Percentiles rank a stretch among this genome's conserved stretches.
Evolutionary conservation across 2,329 filamentous ascomycete species (phyloP).

Genomic region (Aspergillus novofumigatus): DNA sequence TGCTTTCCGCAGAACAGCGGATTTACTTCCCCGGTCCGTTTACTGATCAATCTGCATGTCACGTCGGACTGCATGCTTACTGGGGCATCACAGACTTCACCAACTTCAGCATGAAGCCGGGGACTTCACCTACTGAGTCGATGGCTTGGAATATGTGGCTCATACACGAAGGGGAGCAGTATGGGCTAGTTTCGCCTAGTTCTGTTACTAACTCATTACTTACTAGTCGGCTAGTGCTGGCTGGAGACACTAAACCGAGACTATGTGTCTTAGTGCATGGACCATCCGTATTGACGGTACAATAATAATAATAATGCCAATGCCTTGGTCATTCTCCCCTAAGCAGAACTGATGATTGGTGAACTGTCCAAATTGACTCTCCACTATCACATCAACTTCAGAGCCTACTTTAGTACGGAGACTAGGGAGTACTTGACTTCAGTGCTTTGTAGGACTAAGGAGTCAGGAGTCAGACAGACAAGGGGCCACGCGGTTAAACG

Average conservation of each 20-base stretch:
- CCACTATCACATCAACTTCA: no score
- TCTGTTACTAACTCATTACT: not conserved
- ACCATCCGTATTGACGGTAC: not conserved
- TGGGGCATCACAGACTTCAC: not conserved
- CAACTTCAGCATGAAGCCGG: not conserved
- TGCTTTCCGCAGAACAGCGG: no score
- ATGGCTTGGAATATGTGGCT: not conserved
- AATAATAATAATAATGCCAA: not conserved
- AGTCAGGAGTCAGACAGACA: not conserved
- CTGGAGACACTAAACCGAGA: not conserved
- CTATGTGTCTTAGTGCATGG: not conserved
- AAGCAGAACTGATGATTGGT: not conserved
- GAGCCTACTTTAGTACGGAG: no score
- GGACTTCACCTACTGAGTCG: no score
- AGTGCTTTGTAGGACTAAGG: not conserved
- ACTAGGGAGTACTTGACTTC: not conserved
- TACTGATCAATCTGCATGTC: conserved; percentile 9
- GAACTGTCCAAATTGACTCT: no score
- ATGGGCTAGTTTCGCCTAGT: conserved; percentile 1
- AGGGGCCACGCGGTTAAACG: not conserved
- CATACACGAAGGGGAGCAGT: conserved; percentile 1
- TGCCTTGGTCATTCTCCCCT: not conserved
- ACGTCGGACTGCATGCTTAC: conserved; percentile 16
- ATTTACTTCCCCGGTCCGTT: no score
- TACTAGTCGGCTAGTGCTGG: not conserved